Evolutionary conservation across 768 basidiomycete species (phyloP), one percentile per base, ranked within the genome.

Genomic region (Pleurotus eryngii): DNA sequence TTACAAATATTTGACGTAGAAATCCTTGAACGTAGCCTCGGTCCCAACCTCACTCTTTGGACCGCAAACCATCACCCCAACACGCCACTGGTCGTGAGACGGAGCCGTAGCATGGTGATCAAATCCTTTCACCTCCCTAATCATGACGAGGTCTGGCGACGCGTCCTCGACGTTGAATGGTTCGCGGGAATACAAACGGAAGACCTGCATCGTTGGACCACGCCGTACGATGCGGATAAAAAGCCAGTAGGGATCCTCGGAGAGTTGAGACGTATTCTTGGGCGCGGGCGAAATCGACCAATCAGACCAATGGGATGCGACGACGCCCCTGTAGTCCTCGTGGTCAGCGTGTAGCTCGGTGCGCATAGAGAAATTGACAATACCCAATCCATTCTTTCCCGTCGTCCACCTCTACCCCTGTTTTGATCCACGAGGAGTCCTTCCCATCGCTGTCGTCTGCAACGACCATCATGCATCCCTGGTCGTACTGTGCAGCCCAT

Each of bases 51-150:
- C 46, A 30, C 56, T 59, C 58, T 56, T 59, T 24, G 58, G 58
- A 35, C 58, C 58, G 43, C 58, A 59, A 39, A 59, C 58, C 58
- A 59, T 59, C 45, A 55, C 45, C 15, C 58, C 58, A 22, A 59
- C 46, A 18, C 58, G 53, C 58, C 58, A 59, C 14, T 22, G 14
- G 17, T 42, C 20, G 42, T 20, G 42, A 18, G 27, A 27, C 8
- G 47, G 18, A 11, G 9, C 9, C 1, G 30, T 39, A 9, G 46
- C 22, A 35, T 35, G 30, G 30, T 35, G 30, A 35, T 35, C 30
- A 22, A 59, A 59, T 12, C 46, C 58, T 22, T 49, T 55, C 20
- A 59, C 58, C 24, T 59, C 58, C 30, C 58, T 59, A 6, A 56
- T 46, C 55, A 56, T 56, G 14, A 18, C 14, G 14, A 55, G 53